Conservation (phyloP, 2,329 filamentous ascomycete species). For the Nothophoma quercina region DNA sequence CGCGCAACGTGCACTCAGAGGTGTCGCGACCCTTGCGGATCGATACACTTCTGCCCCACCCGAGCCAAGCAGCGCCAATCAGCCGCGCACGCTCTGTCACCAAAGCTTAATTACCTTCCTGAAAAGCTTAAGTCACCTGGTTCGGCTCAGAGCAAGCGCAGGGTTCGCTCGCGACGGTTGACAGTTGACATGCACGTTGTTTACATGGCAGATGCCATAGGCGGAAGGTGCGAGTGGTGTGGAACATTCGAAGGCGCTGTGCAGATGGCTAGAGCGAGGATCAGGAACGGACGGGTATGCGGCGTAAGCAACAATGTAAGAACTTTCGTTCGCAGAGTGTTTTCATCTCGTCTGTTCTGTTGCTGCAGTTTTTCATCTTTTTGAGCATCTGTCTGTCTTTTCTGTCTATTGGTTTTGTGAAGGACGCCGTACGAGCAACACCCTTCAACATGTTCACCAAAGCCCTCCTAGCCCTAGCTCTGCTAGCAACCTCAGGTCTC, state of each 20-base stretch:
- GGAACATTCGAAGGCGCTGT: not conserved
- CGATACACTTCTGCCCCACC: constrained; percentile 8
- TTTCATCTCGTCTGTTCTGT: not conserved
- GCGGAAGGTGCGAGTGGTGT: constrained; percentile 4
- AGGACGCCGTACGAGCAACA: not conserved
- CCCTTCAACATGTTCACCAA: constrained; percentile 11
- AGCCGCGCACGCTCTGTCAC: constrained; percentile 20
- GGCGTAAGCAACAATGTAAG: not conserved
- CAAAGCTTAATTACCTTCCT: constrained; percentile 31
- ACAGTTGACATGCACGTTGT: constrained; percentile 1
- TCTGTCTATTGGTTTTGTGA: not conserved
- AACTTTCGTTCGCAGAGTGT: not conserved
- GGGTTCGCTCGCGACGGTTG: not conserved
- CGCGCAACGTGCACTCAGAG: not conserved
- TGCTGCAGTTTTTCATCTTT: not conserved
- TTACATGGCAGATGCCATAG: not conserved
- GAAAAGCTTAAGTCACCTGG: constrained; percentile 26
- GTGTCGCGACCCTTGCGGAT: not conserved
- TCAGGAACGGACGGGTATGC: not conserved
- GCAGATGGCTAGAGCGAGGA: not conserved
- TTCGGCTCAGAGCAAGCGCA: not conserved
- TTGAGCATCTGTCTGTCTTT: constrained; percentile 3
- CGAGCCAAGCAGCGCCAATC: constrained; percentile 24
- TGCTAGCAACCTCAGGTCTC: constrained; percentile 44
- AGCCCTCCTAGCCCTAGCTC: constrained; percentile 20